Percentiles rank a stretch among this genome's conserved stretches.
phyloP scores from a whole-genome alignment of 2,329 filamentous ascomycete species.

The Metarhizium album region DNA sequence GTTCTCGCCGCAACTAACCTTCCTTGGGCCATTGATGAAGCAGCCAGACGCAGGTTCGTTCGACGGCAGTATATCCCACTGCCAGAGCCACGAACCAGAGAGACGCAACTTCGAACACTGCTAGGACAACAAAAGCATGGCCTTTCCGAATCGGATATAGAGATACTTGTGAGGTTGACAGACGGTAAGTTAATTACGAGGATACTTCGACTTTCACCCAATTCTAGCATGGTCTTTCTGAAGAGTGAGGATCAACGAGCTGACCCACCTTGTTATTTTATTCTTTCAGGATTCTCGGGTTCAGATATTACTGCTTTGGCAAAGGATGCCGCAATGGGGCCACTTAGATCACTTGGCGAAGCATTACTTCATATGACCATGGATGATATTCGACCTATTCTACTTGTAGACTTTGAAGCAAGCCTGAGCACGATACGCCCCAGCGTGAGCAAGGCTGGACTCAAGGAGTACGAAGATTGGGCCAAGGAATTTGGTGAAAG shows the following conservation, averaged over 20 bases:
- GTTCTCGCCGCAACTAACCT: slow-evolving; percentile 93
- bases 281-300: slow-evolving; percentile 72
- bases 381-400: slow-evolving; percentile 86
- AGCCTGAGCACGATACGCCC: slow-evolving; percentile 80
- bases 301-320: slow-evolving; percentile 94
- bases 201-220: not conserved
- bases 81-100: slow-evolving; percentile 73
- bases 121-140: slow-evolving; percentile 81
- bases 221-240: not conserved
- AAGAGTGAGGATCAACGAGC: not conserved
- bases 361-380: slow-evolving; percentile 82
- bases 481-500: slow-evolving; percentile 86
- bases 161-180: slow-evolving; percentile 64
- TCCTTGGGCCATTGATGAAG: slow-evolving; percentile 96
- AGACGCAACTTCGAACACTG: slow-evolving; percentile 66
- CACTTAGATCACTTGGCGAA: slow-evolving; percentile 80
- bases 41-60: slow-evolving; percentile 81
- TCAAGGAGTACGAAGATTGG: slow-evolving; percentile 92
- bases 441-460: slow-evolving; percentile 73
- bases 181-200: slow-evolving; percentile 50
- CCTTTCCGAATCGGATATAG: slow-evolving; percentile 60
- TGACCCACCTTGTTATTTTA: slow-evolving; percentile 3
- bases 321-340: slow-evolving; percentile 97
- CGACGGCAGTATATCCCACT: slow-evolving; percentile 91
- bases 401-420: slow-evolving; percentile 69